Evolutionary conservation across 2,329 filamentous ascomycete genomes (phyloP), one percentile per base, ranked within the genome.

Genomic region (Xylariales sp.): DNA sequence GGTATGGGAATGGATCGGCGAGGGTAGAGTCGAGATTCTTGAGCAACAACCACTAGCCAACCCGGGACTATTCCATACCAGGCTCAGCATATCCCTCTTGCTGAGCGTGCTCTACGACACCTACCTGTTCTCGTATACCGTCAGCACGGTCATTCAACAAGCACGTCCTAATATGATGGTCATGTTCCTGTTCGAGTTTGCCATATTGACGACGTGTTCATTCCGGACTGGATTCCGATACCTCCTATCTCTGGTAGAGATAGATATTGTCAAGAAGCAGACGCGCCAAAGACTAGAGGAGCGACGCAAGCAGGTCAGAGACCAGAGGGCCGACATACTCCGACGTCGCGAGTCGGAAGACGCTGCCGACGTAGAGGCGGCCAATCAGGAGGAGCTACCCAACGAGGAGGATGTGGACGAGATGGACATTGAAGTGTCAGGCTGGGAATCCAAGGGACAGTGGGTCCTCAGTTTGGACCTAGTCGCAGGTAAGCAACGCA

Each of bases 111-210:
- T 80, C 12, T 96, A 95, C 66, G 86, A 95, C 58, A 61, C 82
- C 18, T 84, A 76, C 59, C 81, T 98, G 66, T 80, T 96, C 50
- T 76, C 75, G 36, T 96, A 95, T 61, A 84, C 86, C 44, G 74
- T 95, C 46, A 78, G 82, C 20, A 88, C 85, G 0, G 90, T 97
- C 22, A 81, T 96, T 37, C 82, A 86, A 44, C 83, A 94, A 59
- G 88, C 91, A 2, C 77, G 86, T n/a, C 89, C 91, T 1, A 93
- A 94, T 45, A 97, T 98, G 86, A 98, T 97, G 89, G 89, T 98
- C 48, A 97, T 98, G 89, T 98, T 98, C 57, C 81, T 94, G 5
- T 98, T 98, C 54, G 93, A 98, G 62, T 97, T 97, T 58, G 90
- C 91, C 27, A 82, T 98, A 31, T 69, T 97, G 46, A 75, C 81